Percentiles rank a stretch among this genome's conserved stretches.
Conservation (phyloP, 306 rosid genomes). For the Prunus armeniaca region DNA sequence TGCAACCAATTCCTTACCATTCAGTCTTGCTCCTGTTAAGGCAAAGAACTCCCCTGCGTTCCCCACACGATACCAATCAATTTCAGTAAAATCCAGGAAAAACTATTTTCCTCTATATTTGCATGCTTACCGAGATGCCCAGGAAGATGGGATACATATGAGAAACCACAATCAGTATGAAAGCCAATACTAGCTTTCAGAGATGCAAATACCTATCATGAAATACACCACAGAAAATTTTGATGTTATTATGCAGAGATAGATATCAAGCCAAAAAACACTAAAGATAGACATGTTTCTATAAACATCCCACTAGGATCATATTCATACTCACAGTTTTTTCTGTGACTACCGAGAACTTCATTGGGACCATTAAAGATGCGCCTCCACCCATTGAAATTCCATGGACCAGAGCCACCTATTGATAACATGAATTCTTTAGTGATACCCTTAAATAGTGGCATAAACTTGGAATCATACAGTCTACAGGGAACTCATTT, state of each 20-base stretch:
- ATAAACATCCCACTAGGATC: slow-evolving; percentile 20
- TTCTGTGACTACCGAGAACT: slow-evolving; percentile 85
- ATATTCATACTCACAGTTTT: slow-evolving; percentile 77
- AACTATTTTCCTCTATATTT: neutral
- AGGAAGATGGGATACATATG: slow-evolving; percentile 75
- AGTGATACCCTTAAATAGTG: slow-evolving; percentile 13
- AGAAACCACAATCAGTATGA: slow-evolving; percentile 94
- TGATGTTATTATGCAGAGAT: slow-evolving; percentile 9
- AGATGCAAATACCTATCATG: slow-evolving; percentile 70
- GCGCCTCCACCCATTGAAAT: slow-evolving; percentile 98
- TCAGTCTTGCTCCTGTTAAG: slow-evolving; percentile 74
- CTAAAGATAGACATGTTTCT: neutral
- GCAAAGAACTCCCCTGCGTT: slow-evolving; percentile 82
- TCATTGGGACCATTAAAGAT: slow-evolving; percentile 84
- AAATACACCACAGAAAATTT: slow-evolving; percentile 1
- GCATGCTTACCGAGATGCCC: slow-evolving; percentile 66
- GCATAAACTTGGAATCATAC: neutral
- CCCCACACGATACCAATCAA: slow-evolving; percentile 7
- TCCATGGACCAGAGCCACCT: slow-evolving; percentile 91
- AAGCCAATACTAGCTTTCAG: slow-evolving; percentile 94
- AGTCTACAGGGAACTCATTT: too few species aligned
- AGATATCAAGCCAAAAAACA: neutral
- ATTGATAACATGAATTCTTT: slow-evolving; percentile 16
- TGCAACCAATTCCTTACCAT: slow-evolving; percentile 76
- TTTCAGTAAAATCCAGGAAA: neutral